A percentile compares a stretch with the other conserved stretches of the same genome.
Evolutionary conservation across 2,329 filamentous ascomycete genomes (phyloP).

Genomic region (Aphanoascus verrucosus): DNA sequence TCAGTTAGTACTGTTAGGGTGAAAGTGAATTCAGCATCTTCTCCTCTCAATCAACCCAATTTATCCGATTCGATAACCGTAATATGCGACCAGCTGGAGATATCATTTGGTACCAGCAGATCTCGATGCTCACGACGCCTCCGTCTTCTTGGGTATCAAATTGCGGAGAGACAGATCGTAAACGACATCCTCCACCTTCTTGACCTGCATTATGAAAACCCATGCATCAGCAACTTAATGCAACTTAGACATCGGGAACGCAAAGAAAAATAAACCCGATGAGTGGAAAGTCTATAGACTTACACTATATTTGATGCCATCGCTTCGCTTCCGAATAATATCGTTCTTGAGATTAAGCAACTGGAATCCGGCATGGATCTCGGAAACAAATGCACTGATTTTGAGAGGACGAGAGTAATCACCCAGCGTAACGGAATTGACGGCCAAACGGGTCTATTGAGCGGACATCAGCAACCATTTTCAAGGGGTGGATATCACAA

Average conservation of each 20-base stretch:
- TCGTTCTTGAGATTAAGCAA: conserved; percentile 97
- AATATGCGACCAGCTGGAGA: neutral
- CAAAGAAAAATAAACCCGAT: conserved; percentile 3
- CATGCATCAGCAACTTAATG: neutral
- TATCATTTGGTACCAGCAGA: neutral
- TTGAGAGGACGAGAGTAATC: conserved; percentile 76
- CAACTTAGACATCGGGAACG: no score
- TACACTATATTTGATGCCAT: conserved; percentile 84
- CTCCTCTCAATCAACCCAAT: neutral
- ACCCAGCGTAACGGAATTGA: conserved; percentile 86
- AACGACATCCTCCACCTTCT: conserved; percentile 95
- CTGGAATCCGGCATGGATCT: conserved; percentile 91
- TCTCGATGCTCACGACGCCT: neutral
- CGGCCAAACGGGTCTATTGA: conserved; percentile 62
- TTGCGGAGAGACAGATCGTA: conserved; percentile 88
- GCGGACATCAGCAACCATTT: neutral
- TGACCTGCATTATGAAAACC: conserved; percentile 47
- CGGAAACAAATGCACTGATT: conserved; percentile 88
- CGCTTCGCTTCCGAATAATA: conserved; percentile 70
- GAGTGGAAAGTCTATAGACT: conserved; percentile 15
- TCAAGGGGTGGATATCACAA: neutral
- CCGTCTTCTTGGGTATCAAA: conserved; percentile 49
- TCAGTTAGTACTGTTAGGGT: neutral
- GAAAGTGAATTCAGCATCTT: neutral
- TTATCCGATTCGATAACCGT: neutral